These are phyloP conservation scores for Lactifluus piperatus DNA, from an alignment of 768 basidiomycete species.

Conservation along the genomic window DNA sequence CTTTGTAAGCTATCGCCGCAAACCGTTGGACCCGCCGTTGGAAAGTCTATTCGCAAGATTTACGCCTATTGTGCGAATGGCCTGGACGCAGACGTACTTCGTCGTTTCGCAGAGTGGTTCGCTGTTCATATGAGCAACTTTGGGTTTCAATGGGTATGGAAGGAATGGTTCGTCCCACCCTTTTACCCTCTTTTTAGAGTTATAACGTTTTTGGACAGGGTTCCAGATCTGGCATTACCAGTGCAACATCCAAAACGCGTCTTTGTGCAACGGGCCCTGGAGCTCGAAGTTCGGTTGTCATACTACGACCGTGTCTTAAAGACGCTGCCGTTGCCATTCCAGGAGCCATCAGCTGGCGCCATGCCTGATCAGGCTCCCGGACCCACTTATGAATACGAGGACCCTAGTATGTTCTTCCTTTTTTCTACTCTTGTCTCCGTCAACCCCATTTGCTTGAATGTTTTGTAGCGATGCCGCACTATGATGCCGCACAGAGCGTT, in stretches of 20 bases:
- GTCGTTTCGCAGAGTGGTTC: constrained; percentile 92
- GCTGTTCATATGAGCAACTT: constrained; percentile 96
- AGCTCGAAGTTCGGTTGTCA: constrained; percentile 83
- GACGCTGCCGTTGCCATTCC: constrained; percentile 79
- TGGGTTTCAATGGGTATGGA: constrained; percentile 98
- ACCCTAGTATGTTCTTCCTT: constrained; percentile 44
- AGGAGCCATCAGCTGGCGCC: constrained; percentile 48
- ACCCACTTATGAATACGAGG: constrained; percentile 77
- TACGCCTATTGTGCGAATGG: constrained; percentile 76
- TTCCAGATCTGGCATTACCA: constrained; percentile 69
- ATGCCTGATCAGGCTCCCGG: constrained; percentile 68
- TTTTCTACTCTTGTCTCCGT: not conserved
- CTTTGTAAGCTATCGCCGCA: constrained; percentile 89
- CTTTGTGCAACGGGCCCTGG: constrained; percentile 81
- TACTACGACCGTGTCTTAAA: constrained; percentile 91
- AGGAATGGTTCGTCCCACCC: constrained; percentile 70
- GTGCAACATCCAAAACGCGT: constrained; percentile 77
- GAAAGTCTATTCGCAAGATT: constrained; percentile 86
- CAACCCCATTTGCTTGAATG: not conserved
- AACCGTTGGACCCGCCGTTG: constrained; percentile 92
- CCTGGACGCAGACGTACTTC: constrained; percentile 75
- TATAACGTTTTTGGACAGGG: constrained; percentile 42
- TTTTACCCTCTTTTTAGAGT: not conserved
- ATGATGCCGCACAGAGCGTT: constrained; percentile 71
- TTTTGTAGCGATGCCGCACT: constrained; percentile 57